Evolutionary conservation across 179 eudicot species (phyloP).

Genomic region (Beta lomatogona): DNA sequence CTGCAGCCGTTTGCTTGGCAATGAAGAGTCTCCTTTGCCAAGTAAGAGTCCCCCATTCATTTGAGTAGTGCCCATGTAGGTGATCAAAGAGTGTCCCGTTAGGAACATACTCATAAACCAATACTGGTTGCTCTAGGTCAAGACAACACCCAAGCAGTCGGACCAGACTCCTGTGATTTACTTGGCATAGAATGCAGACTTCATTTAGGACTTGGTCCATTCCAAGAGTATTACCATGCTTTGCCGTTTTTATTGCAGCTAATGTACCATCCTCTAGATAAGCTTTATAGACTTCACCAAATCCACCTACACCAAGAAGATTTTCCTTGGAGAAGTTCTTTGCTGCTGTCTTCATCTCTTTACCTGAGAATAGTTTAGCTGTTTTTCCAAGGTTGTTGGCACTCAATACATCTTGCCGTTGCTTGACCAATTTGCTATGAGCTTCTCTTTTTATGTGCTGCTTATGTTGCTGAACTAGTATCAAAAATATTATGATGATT

Average conservation of each 20-base stretch:
- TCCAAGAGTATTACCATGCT: slow-evolving; percentile 51
- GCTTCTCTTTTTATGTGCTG: slow-evolving; percentile 37
- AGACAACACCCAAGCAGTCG: slow-evolving; percentile 39
- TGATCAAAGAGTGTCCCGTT: slow-evolving; percentile 75
- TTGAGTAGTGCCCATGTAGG: slow-evolving; percentile 46
- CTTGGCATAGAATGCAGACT: slow-evolving; percentile 39
- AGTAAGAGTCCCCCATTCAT: slow-evolving; percentile 36
- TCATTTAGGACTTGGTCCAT: slow-evolving; percentile 46
- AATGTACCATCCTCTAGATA: slow-evolving; percentile 47
- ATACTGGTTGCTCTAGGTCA: slow-evolving; percentile 33
- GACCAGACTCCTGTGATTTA: slow-evolving; percentile 37
- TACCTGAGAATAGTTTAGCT: slow-evolving; percentile 56
- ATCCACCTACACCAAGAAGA: slow-evolving; percentile 64
- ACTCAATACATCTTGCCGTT: slow-evolving; percentile 54
- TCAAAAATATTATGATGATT: slow-evolving; percentile 26
- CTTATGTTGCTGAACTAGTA: slow-evolving; percentile 41
- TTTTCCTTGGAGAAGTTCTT: slow-evolving; percentile 53
- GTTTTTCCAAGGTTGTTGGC: slow-evolving; percentile 53
- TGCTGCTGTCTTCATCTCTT: slow-evolving; percentile 56
- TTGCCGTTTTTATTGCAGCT: slow-evolving; percentile 60
- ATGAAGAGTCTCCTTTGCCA: slow-evolving; percentile 62
- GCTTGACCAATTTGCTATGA: slow-evolving; percentile 36
- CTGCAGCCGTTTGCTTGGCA: slow-evolving; percentile 59
- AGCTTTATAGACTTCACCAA: slow-evolving; percentile 68
- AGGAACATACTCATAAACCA: slow-evolving; percentile 64